These are phyloP conservation scores for Clarireedia hainanense DNA, from an alignment of 2,329 filamentous ascomycete species.

Conservation along the genomic window DNA sequence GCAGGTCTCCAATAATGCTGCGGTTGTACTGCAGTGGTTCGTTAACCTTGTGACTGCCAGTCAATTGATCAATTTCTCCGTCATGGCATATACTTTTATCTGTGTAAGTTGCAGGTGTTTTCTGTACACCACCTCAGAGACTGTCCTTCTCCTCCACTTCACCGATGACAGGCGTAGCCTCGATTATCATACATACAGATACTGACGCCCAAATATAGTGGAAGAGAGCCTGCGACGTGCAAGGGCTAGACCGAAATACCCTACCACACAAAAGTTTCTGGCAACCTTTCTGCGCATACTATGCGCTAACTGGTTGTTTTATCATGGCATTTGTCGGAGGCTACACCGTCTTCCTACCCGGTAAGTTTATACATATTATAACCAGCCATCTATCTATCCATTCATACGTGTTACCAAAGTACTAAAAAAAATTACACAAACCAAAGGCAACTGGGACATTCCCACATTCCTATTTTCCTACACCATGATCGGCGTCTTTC, in stretches of 20 bases:
- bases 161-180: no score
- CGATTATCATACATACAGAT: background rate
- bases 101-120: background rate
- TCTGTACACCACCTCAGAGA: background rate
- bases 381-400: background rate
- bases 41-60: constrained; percentile 48
- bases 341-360: constrained; percentile 52
- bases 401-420: no score
- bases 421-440: background rate
- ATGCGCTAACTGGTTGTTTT: constrained; percentile 43
- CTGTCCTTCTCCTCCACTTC: background rate
- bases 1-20: constrained; percentile 47
- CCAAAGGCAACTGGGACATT: constrained; percentile 42
- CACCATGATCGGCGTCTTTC: constrained; percentile 54
- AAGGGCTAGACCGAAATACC: constrained; percentile 35
- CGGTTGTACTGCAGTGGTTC: constrained; percentile 54
- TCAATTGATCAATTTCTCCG: constrained; percentile 46
- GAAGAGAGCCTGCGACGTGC: constrained; percentile 39
- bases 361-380: constrained; percentile 7
- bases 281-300: constrained; percentile 50
- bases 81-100: constrained; percentile 47
- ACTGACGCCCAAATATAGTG: constrained; percentile 34
- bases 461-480: constrained; percentile 53
- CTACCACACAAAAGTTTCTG: constrained; percentile 45
- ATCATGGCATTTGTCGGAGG: constrained; percentile 55